phyloP scores from a whole-genome alignment of 176 grass and related monocot genomes.

The Aechmea fasciata region DNA sequence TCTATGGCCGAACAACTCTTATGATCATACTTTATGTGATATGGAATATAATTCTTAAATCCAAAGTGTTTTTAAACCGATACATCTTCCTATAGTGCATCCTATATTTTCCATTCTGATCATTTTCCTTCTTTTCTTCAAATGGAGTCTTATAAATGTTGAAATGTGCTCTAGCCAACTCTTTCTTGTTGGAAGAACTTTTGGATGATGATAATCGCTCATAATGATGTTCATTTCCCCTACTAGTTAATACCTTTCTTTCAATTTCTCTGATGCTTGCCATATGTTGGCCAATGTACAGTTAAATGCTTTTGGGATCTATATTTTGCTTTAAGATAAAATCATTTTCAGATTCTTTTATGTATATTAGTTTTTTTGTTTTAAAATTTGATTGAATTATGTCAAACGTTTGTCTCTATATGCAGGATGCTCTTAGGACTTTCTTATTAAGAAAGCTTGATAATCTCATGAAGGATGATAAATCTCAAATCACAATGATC shows the following conservation, averaged over 20 bases:
- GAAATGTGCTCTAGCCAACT: neutral
- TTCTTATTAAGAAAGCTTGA: conserved; percentile 85
- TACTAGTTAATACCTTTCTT: neutral
- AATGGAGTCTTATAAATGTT: neutral
- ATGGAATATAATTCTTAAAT: neutral
- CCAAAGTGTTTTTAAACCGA: no score
- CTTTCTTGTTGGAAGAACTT: neutral
- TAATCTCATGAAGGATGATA: conserved; percentile 86
- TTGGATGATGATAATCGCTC: neutral
- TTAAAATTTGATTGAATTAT: conserved; percentile 14
- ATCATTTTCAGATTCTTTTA: neutral
- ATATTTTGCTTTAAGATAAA: neutral
- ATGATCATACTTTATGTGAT: neutral
- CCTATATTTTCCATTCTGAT: no score
- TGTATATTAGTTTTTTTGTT: conserved; percentile 9
- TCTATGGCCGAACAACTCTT: neutral
- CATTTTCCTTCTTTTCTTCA: neutral
- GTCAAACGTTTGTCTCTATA: conserved; percentile 10
- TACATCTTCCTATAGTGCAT: no score
- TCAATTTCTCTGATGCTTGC: neutral
- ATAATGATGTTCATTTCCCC: neutral
- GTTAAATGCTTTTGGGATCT: neutral
- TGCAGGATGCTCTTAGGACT: conserved; percentile 87
- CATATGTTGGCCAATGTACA: neutral
- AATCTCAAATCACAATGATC: conserved; percentile 94